Base-by-base conservation (phyloP, 305 asterid species). In the Fraxinus paxiana region DNA sequence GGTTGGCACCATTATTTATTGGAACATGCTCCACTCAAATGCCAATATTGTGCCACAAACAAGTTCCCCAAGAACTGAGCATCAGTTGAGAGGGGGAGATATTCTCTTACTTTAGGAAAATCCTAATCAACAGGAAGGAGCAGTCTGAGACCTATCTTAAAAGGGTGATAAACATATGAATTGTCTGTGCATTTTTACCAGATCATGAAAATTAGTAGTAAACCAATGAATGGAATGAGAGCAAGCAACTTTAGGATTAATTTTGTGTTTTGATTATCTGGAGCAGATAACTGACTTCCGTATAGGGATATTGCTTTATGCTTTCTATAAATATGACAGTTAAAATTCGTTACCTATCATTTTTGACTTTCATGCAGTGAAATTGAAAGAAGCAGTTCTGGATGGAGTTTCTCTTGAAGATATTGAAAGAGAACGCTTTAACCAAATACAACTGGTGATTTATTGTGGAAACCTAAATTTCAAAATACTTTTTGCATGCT, bases 361-460 rank as follows among this genome's bases (percentile, higher is more conserved):
- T 46, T 35, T 33, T 59, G 61, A 75, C 76, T 46, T 80, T 71
- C 20, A 15, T 88, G 84, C 93, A 90, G 97, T 90, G 71, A 87
- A 87, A 88, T 82, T 92, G 86, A 90, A 86, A 88, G 94, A 90
- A 85, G 94, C 97, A 76, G 89, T 87, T 82, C 80, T 91, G 35
- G 84, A 84, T 87, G 97, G 96, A 56, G 87, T 91, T 84, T 89
- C 94, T 51, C 93, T 93, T 65, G 92, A 91, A 43, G 91, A 87
- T 87, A 81, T 33, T 54, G 82, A 85, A 79, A 87, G 92, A 81
- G 91, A 90, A 46, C 84, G 82, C 77, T 93, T 93, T 75, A 91
- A 91, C 84, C 88, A 90, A 83, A 89, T 92, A 81, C 88, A 92
- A 85, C 91, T 91, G 97, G 97, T 92, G 38, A 67, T 10, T 77